Conservation (phyloP, 192 early-diverging fungal genomes). For the Funneliformis mosseae region DNA sequence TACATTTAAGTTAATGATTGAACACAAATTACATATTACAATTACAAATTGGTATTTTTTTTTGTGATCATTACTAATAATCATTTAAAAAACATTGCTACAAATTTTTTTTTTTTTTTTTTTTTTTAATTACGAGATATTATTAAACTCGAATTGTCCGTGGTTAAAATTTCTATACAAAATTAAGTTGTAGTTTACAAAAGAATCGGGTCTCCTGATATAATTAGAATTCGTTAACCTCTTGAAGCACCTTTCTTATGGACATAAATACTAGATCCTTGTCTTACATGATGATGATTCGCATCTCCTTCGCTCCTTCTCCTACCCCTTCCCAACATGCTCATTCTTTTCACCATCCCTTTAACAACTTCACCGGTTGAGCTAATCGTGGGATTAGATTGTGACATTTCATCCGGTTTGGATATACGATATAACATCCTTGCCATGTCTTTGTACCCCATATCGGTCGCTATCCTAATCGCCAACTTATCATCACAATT, state of each 20-base stretch:
- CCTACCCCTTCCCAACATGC: neutral
- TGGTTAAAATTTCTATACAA: too few relatives aligned
- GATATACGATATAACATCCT: conserved; percentile 20
- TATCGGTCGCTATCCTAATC: conserved; percentile 23
- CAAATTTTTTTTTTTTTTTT: too few relatives aligned
- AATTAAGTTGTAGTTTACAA: too few relatives aligned
- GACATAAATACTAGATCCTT: neutral
- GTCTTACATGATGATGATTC: neutral
- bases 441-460: conserved; percentile 33
- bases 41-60: too few relatives aligned
- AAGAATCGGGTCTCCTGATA: too few relatives aligned
- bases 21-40: too few relatives aligned
- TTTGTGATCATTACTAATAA: too few relatives aligned
- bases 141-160: neutral
- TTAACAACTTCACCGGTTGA: neutral
- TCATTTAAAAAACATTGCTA: too few relatives aligned
- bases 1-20: too few relatives aligned
- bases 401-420: neutral
- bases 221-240: neutral
- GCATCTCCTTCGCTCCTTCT: conserved; percentile 9
- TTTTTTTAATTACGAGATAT: too few relatives aligned
- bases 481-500: neutral
- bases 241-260: conserved; percentile 3
- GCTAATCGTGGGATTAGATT: neutral
- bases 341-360: neutral